phyloP scores from a whole-genome alignment of 306 rosid species.

The Acacia melanoxylon region DNA sequence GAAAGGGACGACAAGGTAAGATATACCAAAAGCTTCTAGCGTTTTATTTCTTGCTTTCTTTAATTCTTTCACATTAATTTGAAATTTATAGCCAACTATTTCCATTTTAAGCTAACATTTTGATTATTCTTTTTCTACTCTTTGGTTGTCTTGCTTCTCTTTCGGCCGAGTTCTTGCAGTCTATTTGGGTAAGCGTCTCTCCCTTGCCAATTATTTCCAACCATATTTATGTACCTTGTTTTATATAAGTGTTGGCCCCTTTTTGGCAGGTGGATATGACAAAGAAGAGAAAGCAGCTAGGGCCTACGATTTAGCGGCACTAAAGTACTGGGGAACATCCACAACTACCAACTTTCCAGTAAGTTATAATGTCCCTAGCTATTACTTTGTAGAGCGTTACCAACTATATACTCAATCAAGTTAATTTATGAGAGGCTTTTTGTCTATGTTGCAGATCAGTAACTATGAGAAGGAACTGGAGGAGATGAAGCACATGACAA shows the following conservation, averaged over 20 bases:
- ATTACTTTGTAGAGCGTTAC: neutral
- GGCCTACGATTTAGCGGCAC: slow-evolving; percentile 96
- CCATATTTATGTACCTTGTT: neutral
- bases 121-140: slow-evolving; percentile 30
- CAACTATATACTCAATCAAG: neutral
- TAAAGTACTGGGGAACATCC: slow-evolving; percentile 98
- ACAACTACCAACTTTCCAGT: slow-evolving; percentile 97
- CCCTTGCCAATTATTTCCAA: neutral
- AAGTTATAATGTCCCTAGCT: neutral
- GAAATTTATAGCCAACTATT: neutral
- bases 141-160: slow-evolving; percentile 21
- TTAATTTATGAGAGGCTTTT: neutral
- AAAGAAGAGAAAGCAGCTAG: slow-evolving; percentile 99
- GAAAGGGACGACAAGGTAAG: slow-evolving; percentile 98
- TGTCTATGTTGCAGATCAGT: slow-evolving; percentile 54
- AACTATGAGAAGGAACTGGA: slow-evolving; percentile 96
- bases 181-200: slow-evolving; percentile 58
- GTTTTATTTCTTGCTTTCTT: neutral
- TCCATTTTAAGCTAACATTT: neutral
- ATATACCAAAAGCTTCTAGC: neutral
- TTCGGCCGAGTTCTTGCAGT: slow-evolving; percentile 41
- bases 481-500: slow-evolving; percentile 96
- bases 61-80: neutral
- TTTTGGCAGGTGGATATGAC: slow-evolving; percentile 83
- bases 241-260: neutral